A percentile compares a stretch with the other conserved stretches of the same genome.
phyloP scores from a whole-genome alignment of 78 protist genomes.

The Pelomyxa schiedti region DNA sequence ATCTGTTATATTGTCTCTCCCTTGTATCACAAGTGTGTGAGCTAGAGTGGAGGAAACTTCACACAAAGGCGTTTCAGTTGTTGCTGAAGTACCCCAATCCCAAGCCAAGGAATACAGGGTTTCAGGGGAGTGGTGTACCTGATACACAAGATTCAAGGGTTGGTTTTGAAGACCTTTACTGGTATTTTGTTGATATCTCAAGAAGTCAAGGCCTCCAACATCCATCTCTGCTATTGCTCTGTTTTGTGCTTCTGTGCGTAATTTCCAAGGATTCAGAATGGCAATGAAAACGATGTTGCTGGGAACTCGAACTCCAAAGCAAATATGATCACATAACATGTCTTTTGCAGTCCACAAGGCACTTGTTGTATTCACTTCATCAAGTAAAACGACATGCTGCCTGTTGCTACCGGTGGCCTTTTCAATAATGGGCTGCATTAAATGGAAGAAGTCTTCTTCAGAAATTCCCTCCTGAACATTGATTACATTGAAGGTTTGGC shows the following conservation, averaged over 20 bases:
- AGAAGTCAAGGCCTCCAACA: constrained; percentile 10
- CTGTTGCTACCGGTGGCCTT: not conserved
- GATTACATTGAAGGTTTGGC: constrained; percentile 3
- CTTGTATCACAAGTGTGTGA: not conserved
- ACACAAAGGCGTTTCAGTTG: constrained; percentile 2
- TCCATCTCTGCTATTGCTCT: not conserved
- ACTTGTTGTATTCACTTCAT: constrained; percentile 11
- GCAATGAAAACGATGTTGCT: not conserved
- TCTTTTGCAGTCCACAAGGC: constrained; percentile 15
- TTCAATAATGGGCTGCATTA: constrained; percentile 3
- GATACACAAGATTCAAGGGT: constrained; percentile 9
- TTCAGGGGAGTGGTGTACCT: constrained; percentile 17
- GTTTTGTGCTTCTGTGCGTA: not conserved
- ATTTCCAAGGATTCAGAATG: constrained; percentile 19
- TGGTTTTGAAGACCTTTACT: not conserved
- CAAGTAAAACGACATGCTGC: constrained; percentile 5
- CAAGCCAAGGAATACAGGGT: constrained; percentile 6
- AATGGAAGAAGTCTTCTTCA: not conserved
- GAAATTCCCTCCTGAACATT: constrained; percentile 19
- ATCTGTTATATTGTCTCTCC: constrained; percentile 1
- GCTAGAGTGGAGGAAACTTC: not conserved
- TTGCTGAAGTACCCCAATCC: constrained; percentile 14
- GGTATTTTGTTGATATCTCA: constrained; percentile 4
- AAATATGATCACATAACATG: constrained; percentile 3
- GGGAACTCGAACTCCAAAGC: constrained; percentile 9